Percentiles rank a stretch among this genome's conserved stretches.
These are phyloP conservation scores for Closterium sp. DNA, from an alignment of 139 green algal genomes.

Conservation along the genomic window DNA sequence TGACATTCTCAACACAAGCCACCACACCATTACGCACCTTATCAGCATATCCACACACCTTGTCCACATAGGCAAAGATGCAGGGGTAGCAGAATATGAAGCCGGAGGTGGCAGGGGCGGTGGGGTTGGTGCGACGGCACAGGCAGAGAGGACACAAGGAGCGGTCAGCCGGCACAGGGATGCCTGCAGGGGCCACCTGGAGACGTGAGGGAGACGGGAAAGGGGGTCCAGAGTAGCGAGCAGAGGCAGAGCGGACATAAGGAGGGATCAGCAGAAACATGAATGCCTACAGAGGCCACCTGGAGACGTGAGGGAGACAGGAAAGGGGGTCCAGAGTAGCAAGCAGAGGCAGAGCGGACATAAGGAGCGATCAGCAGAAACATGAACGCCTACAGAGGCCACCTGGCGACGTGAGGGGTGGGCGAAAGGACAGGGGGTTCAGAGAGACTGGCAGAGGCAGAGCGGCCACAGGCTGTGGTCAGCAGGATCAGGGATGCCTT, in stretches of 20 bases:
- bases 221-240: slow-evolving; percentile 71
- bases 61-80: slow-evolving; percentile 68
- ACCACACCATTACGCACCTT: background rate
- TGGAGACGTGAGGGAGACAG: slow-evolving; percentile 73
- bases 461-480: slow-evolving; percentile 73
- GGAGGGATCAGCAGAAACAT: slow-evolving; percentile 64
- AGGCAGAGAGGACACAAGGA: slow-evolving; percentile 76
- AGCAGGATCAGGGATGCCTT: slow-evolving; percentile 65
- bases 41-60: too few species aligned
- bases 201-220: slow-evolving; percentile 75
- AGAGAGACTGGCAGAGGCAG: slow-evolving; percentile 66
- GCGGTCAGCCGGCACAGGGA: slow-evolving; percentile 68
- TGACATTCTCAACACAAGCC: too few species aligned
- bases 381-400: too few species aligned
- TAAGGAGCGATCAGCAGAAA: too few species aligned
- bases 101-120: slow-evolving; percentile 70
- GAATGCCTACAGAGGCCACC: slow-evolving; percentile 57
- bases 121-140: slow-evolving; percentile 71
- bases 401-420: too few species aligned
- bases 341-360: too few species aligned
- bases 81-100: slow-evolving; percentile 95
- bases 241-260: slow-evolving; percentile 75
- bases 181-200: slow-evolving; percentile 52
- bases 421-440: too few species aligned
- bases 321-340: slow-evolving; percentile 73